These are phyloP conservation scores for Fusarium begoniae DNA, from an alignment of 2,329 filamentous ascomycete genomes.

Conservation along the genomic window DNA sequence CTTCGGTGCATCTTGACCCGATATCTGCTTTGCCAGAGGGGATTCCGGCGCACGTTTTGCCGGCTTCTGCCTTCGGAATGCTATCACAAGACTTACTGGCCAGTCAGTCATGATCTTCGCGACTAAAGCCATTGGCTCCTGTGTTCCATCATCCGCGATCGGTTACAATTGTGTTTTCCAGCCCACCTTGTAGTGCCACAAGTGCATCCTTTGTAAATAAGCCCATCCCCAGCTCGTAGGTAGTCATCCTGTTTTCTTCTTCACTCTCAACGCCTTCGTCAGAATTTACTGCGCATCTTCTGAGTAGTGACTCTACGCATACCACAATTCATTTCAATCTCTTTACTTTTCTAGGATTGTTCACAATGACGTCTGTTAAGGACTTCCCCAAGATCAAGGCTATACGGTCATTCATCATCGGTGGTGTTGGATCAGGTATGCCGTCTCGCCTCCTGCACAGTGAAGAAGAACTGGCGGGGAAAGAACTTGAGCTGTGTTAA, in stretches of 20 bases:
- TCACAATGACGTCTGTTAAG: constrained; percentile 59
- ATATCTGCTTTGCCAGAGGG: constrained; percentile 23
- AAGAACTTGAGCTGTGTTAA: not conserved
- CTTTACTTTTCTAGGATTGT: not conserved
- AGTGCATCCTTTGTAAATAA: constrained; percentile 32
- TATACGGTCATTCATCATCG: constrained; percentile 75
- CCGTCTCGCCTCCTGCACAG: not conserved
- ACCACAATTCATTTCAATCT: not conserved
- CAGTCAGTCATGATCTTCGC: constrained; percentile 15
- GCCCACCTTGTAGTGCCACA: constrained; percentile 24
- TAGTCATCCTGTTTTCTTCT: not conserved
- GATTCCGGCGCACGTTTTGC: constrained; percentile 25
- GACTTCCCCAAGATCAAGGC: constrained; percentile 80
- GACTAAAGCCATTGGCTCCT: not conserved
- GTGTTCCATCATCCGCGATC: constrained; percentile 18
- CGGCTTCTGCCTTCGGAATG: constrained; percentile 9
- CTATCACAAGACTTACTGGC: constrained; percentile 27
- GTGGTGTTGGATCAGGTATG: constrained; percentile 47
- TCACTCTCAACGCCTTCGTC: not conserved
- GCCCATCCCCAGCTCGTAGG: constrained; percentile 17
- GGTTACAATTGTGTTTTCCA: constrained; percentile 15
- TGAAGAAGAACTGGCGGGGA: not conserved
- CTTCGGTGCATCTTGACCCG: constrained; percentile 34
- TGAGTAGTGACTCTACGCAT: not conserved
- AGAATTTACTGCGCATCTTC: not conserved